Evolutionary conservation across 2,329 filamentous ascomycete genomes (phyloP).

Genomic region (Hypoxylon sp.): DNA sequence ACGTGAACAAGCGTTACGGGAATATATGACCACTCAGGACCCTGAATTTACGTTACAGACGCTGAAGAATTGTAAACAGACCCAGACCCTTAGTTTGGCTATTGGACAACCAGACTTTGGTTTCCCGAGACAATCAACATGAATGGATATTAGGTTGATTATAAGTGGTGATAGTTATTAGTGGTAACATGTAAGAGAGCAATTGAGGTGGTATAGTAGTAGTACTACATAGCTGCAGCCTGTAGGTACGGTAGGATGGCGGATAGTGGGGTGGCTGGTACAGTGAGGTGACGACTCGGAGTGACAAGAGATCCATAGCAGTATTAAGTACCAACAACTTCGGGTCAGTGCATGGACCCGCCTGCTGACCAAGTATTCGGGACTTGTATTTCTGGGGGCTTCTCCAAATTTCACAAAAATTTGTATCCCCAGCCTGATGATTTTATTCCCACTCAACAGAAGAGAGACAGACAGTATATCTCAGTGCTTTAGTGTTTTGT

Average conservation of each 20-base stretch:
- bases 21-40: constrained; percentile 34
- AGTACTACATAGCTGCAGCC: constrained; percentile 4
- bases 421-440: constrained; percentile 46
- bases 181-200: too few relatives aligned
- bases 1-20: constrained; percentile 28
- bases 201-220: constrained; percentile 30
- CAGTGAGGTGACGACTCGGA: too few relatives aligned
- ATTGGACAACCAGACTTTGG: constrained; percentile 38
- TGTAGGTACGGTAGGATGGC: constrained; percentile 5
- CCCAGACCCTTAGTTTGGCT: constrained; percentile 22
- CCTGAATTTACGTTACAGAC: constrained; percentile 33
- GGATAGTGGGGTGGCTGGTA: constrained; percentile 25
- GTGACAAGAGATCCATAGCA: too few relatives aligned
- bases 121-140: constrained; percentile 30
- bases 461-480: too few relatives aligned
- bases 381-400: constrained; percentile 38
- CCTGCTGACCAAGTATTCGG: constrained; percentile 36
- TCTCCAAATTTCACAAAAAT: constrained; percentile 47
- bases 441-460: constrained; percentile 38
- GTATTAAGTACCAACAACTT: constrained; percentile 23
- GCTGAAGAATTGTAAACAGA: constrained; percentile 43
- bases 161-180: constrained; percentile 35
- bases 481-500: too few relatives aligned
- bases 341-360: constrained; percentile 29
- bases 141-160: constrained; percentile 41